Conservation (phyloP, 164 flowering plant species). For the Vitis labrusca region DNA sequence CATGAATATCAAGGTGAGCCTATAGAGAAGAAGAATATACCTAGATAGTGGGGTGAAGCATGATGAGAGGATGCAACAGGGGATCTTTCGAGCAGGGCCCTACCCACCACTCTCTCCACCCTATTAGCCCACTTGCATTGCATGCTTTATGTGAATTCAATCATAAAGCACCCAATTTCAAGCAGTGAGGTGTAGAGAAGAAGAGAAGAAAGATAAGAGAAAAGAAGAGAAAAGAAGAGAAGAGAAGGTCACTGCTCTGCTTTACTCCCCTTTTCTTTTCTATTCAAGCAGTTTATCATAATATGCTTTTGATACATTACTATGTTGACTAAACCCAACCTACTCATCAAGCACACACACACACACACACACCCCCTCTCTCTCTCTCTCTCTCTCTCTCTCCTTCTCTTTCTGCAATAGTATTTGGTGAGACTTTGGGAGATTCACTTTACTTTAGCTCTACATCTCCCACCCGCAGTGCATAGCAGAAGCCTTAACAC, state of each 20-base stretch:
- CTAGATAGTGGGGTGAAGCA: constrained; percentile 49
- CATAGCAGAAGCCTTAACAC: neutral
- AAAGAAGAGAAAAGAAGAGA: neutral
- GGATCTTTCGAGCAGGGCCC: constrained; percentile 34
- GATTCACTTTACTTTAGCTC: neutral
- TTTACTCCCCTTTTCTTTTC: neutral
- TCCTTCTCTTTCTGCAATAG: neutral
- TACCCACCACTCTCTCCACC: neutral
- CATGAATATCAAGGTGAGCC: constrained; percentile 26
- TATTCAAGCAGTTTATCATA: constrained; percentile 31
- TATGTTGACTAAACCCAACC: constrained; percentile 47
- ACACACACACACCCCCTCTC: neutral
- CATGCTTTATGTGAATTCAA: constrained; percentile 30
- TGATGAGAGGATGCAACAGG: constrained; percentile 33
- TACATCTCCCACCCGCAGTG: neutral
- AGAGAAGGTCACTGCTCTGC: neutral
- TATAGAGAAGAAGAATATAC: constrained; percentile 34
- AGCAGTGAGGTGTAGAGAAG: neutral
- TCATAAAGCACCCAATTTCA: constrained; percentile 27
- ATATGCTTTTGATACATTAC: constrained; percentile 35
- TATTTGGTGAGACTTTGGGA: neutral
- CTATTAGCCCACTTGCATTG: constrained; percentile 23
- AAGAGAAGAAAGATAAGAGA: too few relatives aligned
- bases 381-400: constrained; percentile 11
- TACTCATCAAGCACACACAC: too few relatives aligned